Evolutionary conservation across 306 rosid species (phyloP).

Genomic region (Aeschynomene evenia): DNA sequence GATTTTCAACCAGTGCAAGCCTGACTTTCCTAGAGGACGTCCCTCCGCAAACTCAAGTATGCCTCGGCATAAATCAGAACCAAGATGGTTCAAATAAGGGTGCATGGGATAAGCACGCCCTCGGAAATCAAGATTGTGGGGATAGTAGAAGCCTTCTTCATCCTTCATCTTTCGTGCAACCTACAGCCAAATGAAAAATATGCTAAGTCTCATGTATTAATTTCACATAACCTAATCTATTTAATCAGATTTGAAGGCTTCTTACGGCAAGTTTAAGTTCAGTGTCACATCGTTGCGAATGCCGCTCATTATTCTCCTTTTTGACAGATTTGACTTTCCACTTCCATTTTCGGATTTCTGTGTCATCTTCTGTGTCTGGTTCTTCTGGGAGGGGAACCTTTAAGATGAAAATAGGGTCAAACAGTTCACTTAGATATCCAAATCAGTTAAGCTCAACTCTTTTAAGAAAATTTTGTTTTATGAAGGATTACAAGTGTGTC

Average conservation of each 20-base stretch:
- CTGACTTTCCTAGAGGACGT: slow-evolving; percentile 79
- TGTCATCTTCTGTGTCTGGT: slow-evolving; percentile 75
- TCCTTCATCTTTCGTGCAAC: slow-evolving; percentile 96
- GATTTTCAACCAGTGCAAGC: slow-evolving; percentile 90
- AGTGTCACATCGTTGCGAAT: slow-evolving; percentile 86
- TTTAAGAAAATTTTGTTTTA: background rate
- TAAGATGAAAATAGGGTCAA: slow-evolving; percentile 5
- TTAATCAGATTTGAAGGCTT: slow-evolving; percentile 28
- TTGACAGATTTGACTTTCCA: slow-evolving; percentile 78
- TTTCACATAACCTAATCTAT: slow-evolving; percentile 23
- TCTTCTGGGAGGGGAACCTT: slow-evolving; percentile 82
- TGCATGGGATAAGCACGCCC: slow-evolving; percentile 99
- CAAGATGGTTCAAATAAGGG: slow-evolving; percentile 93
- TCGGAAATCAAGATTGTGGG: slow-evolving; percentile 95
- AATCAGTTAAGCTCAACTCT: background rate
- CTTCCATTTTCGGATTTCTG: slow-evolving; percentile 81
- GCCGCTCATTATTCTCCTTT: slow-evolving; percentile 76
- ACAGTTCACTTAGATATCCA: background rate
- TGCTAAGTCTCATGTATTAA: slow-evolving; percentile 7
- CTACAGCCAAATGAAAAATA: slow-evolving; percentile 42
- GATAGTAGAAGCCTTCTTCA: slow-evolving; percentile 95
- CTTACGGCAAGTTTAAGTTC: slow-evolving; percentile 97
- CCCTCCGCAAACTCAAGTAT: slow-evolving; percentile 91
- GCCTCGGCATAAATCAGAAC: slow-evolving; percentile 97
- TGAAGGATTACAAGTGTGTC: background rate